Conservation (phyloP, 768 basidiomycete species). For the Leccinum arenicola region DNA sequence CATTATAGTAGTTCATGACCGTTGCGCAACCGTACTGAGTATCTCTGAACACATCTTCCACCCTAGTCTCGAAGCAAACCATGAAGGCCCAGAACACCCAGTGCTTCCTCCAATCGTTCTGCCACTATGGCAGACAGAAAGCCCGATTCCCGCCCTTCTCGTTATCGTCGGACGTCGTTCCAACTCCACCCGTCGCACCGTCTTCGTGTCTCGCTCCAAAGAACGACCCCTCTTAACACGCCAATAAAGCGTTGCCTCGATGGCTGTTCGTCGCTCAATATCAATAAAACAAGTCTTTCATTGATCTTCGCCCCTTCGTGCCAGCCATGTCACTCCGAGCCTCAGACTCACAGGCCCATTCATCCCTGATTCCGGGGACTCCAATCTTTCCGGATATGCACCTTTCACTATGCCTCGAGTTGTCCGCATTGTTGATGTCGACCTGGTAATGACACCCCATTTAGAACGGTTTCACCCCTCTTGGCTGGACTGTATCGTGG, state of each 20-base stretch:
- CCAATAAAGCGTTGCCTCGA: conserved; percentile 23
- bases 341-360: neutral
- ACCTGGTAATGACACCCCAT: neutral
- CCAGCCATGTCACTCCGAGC: conserved; percentile 3
- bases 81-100: neutral
- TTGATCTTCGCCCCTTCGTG: conserved; percentile 5
- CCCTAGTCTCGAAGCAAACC: neutral
- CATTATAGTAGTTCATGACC: conserved; percentile 15
- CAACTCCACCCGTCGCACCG: neutral
- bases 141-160: neutral
- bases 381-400: conserved; percentile 1
- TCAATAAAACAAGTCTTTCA: neutral
- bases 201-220: neutral
- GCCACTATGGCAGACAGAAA: neutral
- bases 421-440: conserved; percentile 16
- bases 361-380: conserved; percentile 5
- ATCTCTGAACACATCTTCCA: neutral
- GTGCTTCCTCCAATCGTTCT: neutral
- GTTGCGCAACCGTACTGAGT: neutral
- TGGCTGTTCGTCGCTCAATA: conserved; percentile 18
- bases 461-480: conserved; percentile 10
- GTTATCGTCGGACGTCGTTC: neutral
- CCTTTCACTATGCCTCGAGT: conserved; percentile 17
- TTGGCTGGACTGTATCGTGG: conserved; percentile 4
- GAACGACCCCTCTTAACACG: conserved; percentile 9